Conservation (phyloP, 495 filamentous ascomycete genomes). For the Cercophora sp. region DNA sequence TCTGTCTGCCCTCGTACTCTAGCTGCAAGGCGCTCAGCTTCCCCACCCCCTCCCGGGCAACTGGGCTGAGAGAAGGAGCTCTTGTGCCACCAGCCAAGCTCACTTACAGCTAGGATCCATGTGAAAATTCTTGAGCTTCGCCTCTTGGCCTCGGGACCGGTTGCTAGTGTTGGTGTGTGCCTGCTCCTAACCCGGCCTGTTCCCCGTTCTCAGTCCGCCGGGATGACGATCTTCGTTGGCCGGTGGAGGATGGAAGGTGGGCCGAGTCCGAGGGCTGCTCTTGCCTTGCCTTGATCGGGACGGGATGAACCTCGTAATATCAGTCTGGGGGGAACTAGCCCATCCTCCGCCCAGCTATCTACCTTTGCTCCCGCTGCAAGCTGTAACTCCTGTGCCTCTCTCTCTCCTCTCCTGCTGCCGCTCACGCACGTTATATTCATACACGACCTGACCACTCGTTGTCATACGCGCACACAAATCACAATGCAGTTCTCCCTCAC, state of each 20-base stretch:
- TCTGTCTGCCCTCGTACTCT: neutral
- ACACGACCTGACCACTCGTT: neutral
- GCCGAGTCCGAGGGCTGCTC: neutral
- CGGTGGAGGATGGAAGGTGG: neutral
- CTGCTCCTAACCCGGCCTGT: too few relatives aligned
- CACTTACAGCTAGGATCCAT: neutral
- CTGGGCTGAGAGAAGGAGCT: neutral
- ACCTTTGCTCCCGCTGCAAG: neutral
- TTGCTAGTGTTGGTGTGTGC: too few relatives aligned
- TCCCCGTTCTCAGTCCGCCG: neutral
- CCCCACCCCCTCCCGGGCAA: neutral
- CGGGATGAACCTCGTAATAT: neutral
- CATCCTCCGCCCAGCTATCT: neutral
- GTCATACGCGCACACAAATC: neutral
- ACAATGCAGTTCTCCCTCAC: conserved; percentile 15
- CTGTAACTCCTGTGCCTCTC: neutral
- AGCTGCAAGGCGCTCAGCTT: neutral
- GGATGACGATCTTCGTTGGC: neutral
- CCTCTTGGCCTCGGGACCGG: neutral
- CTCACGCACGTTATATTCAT: neutral
- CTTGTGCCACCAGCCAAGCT: neutral
- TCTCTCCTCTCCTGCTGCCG: neutral
- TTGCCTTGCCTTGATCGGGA: neutral
- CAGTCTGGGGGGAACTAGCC: neutral
- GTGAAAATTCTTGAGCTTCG: neutral